Evolutionary conservation across 2,329 filamentous ascomycete species (phyloP).

Genomic region (Shiraia sp.): DNA sequence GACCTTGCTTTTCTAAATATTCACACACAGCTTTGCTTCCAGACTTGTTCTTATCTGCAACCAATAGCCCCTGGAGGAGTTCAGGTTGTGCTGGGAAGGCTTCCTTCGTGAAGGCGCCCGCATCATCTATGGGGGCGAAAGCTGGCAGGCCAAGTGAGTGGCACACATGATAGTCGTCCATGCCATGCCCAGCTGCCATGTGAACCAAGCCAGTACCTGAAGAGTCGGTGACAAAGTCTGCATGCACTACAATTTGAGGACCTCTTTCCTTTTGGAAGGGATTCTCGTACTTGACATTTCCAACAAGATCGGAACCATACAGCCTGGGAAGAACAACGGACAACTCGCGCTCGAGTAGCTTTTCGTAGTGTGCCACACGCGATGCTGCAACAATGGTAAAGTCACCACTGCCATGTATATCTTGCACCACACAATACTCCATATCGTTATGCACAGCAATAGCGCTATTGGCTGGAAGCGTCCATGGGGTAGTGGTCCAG

Average conservation of each 20-base stretch:
- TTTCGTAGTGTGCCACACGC: constrained; percentile 61
- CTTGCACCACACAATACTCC: constrained; percentile 69
- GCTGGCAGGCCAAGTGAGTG: constrained; percentile 68
- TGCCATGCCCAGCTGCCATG: constrained; percentile 89
- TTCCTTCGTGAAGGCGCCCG: constrained; percentile 78
- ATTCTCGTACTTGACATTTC: constrained; percentile 68
- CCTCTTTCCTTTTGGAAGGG: constrained; percentile 65
- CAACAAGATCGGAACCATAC: constrained; percentile 66
- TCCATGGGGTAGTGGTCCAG: constrained; percentile 99
- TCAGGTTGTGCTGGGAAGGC: constrained; percentile 73
- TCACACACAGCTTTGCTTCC: constrained; percentile 66
- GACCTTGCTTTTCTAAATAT: constrained; percentile 57
- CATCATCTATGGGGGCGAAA: constrained; percentile 80
- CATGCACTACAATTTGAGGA: constrained; percentile 74
- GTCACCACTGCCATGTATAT: constrained; percentile 47
- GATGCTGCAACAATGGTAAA: constrained; percentile 72
- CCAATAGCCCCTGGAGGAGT: constrained; percentile 70
- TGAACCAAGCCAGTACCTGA: constrained; percentile 98
- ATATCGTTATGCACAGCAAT: constrained; percentile 80
- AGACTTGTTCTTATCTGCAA: constrained; percentile 66
- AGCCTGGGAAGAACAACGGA: constrained; percentile 61
- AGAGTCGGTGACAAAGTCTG: constrained; percentile 83
- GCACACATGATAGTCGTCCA: constrained; percentile 92
- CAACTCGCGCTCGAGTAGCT: constrained; percentile 39
- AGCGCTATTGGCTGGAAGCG: constrained; percentile 86